Conservation (phyloP, 2,329 filamentous ascomycete genomes). For the Alternaria sp. region DNA sequence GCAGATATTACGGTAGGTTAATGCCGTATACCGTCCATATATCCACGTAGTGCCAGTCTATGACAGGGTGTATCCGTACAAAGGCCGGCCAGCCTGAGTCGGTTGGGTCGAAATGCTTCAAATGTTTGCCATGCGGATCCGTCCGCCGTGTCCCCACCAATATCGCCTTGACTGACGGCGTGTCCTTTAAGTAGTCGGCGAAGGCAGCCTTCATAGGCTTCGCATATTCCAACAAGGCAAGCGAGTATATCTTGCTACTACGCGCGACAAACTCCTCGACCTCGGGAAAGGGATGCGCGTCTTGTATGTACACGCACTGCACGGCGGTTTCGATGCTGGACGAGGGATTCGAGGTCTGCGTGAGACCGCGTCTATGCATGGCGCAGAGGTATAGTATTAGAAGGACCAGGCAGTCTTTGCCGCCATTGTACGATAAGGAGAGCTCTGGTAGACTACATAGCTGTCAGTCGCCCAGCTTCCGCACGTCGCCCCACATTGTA, state of each 20-base stretch:
- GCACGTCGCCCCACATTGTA: constrained; percentile 7
- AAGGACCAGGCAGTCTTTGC: constrained; percentile 95
- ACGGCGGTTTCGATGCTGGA: constrained; percentile 57
- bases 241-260: constrained; percentile 73
- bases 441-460: constrained; percentile 73
- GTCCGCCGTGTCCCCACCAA: constrained; percentile 89
- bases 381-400: constrained; percentile 83
- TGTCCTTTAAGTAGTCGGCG: constrained; percentile 74
- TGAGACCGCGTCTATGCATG: constrained; percentile 54
- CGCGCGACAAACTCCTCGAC: constrained; percentile 83
- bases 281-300: constrained; percentile 81
- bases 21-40: constrained; percentile 81
- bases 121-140: constrained; percentile 82
- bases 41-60: constrained; percentile 96
- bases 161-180: constrained; percentile 74
- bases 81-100: constrained; percentile 91
- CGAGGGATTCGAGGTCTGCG: constrained; percentile 31
- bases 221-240: constrained; percentile 77
- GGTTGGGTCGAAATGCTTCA: constrained; percentile 86
- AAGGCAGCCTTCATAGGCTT: constrained; percentile 84
- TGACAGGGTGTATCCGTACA: constrained; percentile 92
- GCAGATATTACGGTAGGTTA: not conserved
- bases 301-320: constrained; percentile 88
- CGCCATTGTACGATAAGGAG: constrained; percentile 94
- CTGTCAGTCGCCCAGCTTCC: constrained; percentile 29